Evolutionary conservation across 169 alveolate species (phyloP).

Genomic region (Plasmodium fragile): DNA sequence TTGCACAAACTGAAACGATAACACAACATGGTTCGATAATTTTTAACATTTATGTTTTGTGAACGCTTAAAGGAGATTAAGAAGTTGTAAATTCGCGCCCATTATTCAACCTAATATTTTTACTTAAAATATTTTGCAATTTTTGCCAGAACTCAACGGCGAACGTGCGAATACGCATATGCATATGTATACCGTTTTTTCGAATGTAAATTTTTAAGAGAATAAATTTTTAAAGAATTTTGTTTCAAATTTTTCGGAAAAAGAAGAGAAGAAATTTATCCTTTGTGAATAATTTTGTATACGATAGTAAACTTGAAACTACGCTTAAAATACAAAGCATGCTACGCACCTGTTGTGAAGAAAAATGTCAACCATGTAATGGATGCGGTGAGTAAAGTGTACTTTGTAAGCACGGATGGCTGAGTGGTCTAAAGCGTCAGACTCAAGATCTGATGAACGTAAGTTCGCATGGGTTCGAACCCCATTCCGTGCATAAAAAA

Average conservation of each 20-base stretch:
- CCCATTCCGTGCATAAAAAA: slow-evolving; percentile 83
- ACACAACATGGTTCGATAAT: not conserved
- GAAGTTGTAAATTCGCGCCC: not conserved
- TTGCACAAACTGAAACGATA: not conserved
- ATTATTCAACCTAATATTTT: not conserved
- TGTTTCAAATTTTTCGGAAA: not conserved
- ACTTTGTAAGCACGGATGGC: slow-evolving; percentile 81
- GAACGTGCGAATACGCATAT: not conserved
- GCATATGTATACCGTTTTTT: not conserved
- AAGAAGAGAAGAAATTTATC: not conserved
- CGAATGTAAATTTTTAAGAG: not conserved
- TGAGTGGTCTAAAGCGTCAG: slow-evolving; percentile 90
- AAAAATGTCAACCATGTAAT: not conserved
- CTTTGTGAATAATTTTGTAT: not conserved
- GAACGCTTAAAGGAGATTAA: not conserved
- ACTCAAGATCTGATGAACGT: slow-evolving; percentile 88
- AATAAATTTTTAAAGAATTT: not conserved
- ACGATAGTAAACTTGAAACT: not conserved
- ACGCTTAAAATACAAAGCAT: not conserved
- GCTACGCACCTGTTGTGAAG: not conserved
- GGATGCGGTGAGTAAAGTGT: not conserved
- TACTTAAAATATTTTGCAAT: not conserved
- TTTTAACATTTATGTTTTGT: not conserved
- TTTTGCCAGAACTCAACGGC: not conserved
- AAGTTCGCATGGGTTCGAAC: slow-evolving; percentile 89